These are phyloP conservation scores for Sphaerobolus stellatus DNA, from an alignment of 1,284 basidiomycete species.

Conservation along the genomic window DNA sequence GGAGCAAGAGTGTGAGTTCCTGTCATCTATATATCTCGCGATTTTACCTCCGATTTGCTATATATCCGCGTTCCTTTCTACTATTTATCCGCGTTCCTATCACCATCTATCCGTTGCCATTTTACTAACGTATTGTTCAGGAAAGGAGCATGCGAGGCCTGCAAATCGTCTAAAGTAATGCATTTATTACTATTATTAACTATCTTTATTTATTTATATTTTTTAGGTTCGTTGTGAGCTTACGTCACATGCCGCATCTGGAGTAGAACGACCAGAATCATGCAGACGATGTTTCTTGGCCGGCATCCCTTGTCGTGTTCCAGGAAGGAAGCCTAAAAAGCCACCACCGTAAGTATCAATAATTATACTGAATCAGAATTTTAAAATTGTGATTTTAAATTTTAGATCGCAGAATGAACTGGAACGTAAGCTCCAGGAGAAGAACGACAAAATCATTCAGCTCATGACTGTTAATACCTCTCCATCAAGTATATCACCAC, in stretches of 20 bases:
- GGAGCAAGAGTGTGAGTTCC: too few species aligned
- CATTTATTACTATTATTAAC: too few species aligned
- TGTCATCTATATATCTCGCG: too few species aligned
- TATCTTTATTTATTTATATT: too few species aligned
- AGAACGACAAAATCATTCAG: neutral
- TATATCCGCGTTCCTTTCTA: too few species aligned
- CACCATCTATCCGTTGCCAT: too few species aligned
- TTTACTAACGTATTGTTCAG: neutral
- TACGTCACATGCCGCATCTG: too few species aligned
- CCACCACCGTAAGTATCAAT: neutral
- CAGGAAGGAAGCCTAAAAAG: slow-evolving; percentile 4
- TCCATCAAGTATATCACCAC: too few species aligned
- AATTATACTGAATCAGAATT: neutral
- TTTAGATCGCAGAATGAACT: slow-evolving; percentile 1
- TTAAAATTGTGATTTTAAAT: neutral
- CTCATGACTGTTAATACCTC: too few species aligned
- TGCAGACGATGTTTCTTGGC: slow-evolving; percentile 4
- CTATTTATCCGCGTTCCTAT: too few species aligned
- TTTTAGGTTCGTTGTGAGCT: too few species aligned
- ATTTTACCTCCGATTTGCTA: too few species aligned
- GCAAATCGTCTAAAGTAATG: slow-evolving; percentile 5
- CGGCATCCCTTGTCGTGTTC: neutral
- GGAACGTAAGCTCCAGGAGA: neutral
- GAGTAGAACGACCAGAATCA: neutral
- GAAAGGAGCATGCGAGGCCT: slow-evolving; percentile 7